phyloP scores from a whole-genome alignment of 2,329 filamentous ascomycete species.

The Stylonectria norvegica region DNA sequence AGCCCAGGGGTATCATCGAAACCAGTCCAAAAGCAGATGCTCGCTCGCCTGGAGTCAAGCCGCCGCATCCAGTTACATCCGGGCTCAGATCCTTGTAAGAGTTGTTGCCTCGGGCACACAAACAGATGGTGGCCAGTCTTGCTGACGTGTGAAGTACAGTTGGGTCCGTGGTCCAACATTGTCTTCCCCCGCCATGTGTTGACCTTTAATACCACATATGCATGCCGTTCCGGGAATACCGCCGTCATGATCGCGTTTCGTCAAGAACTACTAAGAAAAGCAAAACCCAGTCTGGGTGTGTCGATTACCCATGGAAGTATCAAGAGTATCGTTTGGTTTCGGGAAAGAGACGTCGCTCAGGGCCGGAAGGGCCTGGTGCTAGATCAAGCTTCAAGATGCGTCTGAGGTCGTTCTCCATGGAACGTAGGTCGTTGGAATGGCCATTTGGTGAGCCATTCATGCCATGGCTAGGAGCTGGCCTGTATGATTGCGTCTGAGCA shows the following conservation, averaged over 20 bases:
- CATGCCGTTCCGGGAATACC: background rate
- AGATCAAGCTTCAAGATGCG: conserved; percentile 48
- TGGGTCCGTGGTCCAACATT: conserved; percentile 8
- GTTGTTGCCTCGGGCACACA: conserved; percentile 6
- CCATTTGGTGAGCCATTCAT: conserved; percentile 4
- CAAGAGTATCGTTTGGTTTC: conserved; percentile 16
- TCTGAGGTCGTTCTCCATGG: conserved; percentile 53
- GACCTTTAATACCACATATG: conserved; percentile 11
- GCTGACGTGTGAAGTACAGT: conserved; percentile 4
- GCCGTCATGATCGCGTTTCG: conserved; percentile 3
- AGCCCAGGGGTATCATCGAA: conserved; percentile 34
- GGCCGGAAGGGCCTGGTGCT: conserved; percentile 21
- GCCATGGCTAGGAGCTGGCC: too few relatives aligned
- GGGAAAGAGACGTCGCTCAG: conserved; percentile 26
- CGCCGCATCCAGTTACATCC: conserved; percentile 25
- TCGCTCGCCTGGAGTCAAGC: conserved; percentile 26
- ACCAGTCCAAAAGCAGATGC: conserved; percentile 29
- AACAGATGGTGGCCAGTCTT: conserved; percentile 4
- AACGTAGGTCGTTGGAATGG: conserved; percentile 36
- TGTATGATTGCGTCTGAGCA: conserved; percentile 12
- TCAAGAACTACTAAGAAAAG: conserved; percentile 14
- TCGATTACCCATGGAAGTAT: conserved; percentile 14
- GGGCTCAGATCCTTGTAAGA: conserved; percentile 9
- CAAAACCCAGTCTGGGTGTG: conserved; percentile 5
- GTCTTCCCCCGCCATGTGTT: conserved; percentile 7